These are phyloP conservation scores for Lachancea meyersii DNA, from an alignment of 805 yeast genomes.

Conservation along the genomic window DNA sequence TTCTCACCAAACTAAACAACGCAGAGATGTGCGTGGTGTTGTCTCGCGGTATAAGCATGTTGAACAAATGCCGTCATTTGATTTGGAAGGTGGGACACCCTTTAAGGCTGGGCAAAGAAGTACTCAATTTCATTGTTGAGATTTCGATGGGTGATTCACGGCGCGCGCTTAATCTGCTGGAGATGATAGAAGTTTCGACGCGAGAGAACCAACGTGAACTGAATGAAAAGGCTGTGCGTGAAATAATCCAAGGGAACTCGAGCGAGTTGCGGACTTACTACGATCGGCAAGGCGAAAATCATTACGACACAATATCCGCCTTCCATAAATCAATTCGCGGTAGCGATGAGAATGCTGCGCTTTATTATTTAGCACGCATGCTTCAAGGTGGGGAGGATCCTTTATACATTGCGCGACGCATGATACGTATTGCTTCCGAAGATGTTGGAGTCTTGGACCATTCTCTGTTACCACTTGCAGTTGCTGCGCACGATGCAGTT, in stretches of 20 bases:
- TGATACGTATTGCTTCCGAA: slow-evolving; percentile 93
- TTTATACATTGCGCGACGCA: slow-evolving; percentile 76
- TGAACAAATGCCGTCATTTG: slow-evolving; percentile 55
- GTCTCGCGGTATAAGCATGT: slow-evolving; percentile 48
- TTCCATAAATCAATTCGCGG: slow-evolving; percentile 93
- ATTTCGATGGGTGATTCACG: slow-evolving; percentile 87
- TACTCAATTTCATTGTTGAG: slow-evolving; percentile 61
- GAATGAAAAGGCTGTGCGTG: slow-evolving; percentile 30
- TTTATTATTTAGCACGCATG: slow-evolving; percentile 85
- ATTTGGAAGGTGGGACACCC: slow-evolving; percentile 36
- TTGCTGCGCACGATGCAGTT: slow-evolving; percentile 78
- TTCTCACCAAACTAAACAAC: slow-evolving; percentile 46
- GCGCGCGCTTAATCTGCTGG: slow-evolving; percentile 72
- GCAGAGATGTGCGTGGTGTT: slow-evolving; percentile 50
- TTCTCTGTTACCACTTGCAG: slow-evolving; percentile 76
- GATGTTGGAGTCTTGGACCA: slow-evolving; percentile 88
- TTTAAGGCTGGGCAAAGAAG: slow-evolving; percentile 47
- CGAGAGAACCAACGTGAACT: slow-evolving; percentile 40
- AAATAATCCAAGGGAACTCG: slow-evolving; percentile 43
- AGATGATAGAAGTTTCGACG: slow-evolving; percentile 65
- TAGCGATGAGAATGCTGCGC: slow-evolving; percentile 79
- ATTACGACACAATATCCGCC: slow-evolving; percentile 93
- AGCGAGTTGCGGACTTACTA: slow-evolving; percentile 40
- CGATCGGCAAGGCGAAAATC: slow-evolving; percentile 85
- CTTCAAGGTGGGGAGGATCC: slow-evolving; percentile 93